Conservation (phyloP, 2,329 filamentous ascomycete species). For the Colletotrichum sp. region DNA sequence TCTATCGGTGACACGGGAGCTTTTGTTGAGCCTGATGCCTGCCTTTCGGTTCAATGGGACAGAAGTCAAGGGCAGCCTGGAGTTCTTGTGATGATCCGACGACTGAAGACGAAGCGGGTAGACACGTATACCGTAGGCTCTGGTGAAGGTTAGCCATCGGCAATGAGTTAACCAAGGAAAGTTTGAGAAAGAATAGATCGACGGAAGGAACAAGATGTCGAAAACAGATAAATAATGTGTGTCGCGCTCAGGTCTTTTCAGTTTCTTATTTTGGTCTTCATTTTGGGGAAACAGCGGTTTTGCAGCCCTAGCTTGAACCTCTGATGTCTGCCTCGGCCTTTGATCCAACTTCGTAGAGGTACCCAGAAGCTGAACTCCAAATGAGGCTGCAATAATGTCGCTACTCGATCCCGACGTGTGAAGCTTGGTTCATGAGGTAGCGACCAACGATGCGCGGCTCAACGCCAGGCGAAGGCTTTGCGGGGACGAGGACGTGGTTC, state of each 20-base stretch:
- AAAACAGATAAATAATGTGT: background rate
- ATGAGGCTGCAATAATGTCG: conserved; percentile 38
- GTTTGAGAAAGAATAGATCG: background rate
- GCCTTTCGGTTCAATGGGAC: background rate
- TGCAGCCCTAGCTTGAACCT: conserved; percentile 27
- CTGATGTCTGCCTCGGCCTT: conserved; percentile 62
- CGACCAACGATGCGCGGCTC: background rate
- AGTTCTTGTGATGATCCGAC: background rate
- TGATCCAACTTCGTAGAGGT: conserved; percentile 54
- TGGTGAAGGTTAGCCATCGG: background rate
- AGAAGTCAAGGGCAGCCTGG: background rate
- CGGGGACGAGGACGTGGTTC: conserved; percentile 7
- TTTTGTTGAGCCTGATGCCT: background rate
- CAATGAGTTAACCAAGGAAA: background rate
- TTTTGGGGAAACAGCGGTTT: conserved; percentile 55
- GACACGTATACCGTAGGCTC: background rate
- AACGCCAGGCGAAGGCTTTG: background rate
- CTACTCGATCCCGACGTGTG: background rate
- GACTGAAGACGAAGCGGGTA: background rate
- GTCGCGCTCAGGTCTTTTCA: conserved; percentile 76
- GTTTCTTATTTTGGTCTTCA: conserved; percentile 59
- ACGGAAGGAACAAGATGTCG: background rate
- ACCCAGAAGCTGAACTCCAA: conserved; percentile 55
- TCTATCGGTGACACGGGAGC: background rate
- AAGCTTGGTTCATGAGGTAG: background rate